phyloP scores from a whole-genome alignment of 2,329 filamentous ascomycete species.

The Phaeophleospora eucalypticola region DNA sequence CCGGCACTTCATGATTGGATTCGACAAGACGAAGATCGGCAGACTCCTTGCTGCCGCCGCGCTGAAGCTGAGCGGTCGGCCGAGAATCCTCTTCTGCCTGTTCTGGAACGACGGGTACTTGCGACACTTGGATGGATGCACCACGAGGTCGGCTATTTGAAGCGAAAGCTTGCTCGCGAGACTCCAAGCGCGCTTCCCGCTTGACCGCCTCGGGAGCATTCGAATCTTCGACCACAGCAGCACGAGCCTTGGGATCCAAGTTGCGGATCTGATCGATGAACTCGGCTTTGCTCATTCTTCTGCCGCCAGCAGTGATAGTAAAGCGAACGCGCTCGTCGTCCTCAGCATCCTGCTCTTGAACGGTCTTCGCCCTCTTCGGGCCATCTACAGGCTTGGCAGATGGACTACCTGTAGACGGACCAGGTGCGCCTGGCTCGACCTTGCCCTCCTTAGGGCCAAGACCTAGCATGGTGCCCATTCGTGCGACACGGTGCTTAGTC shows the following conservation, averaged over 20 bases:
- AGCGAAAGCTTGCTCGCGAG: slow-evolving; percentile 30
- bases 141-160: slow-evolving; percentile 1
- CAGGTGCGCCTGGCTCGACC: slow-evolving; percentile 22
- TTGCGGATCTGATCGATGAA: slow-evolving; percentile 71
- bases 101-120: slow-evolving; percentile 24
- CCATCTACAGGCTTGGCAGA: slow-evolving; percentile 15
- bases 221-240: slow-evolving; percentile 45
- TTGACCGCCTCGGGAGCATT: slow-evolving; percentile 47
- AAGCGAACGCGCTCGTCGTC: slow-evolving; percentile 73
- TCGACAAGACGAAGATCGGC: slow-evolving; percentile 43
- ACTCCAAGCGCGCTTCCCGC: slow-evolving; percentile 42
- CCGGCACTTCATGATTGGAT: slow-evolving; percentile 45
- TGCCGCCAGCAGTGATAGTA: slow-evolving; percentile 68
- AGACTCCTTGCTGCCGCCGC: slow-evolving; percentile 40
- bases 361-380: slow-evolving; percentile 1
- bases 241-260: slow-evolving; percentile 63
- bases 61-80: slow-evolving; percentile 23
- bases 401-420: slow-evolving; percentile 8
- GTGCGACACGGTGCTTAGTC: slow-evolving; percentile 44
- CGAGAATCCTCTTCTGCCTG: slow-evolving; percentile 16
- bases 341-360: slow-evolving; percentile 40
- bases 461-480: slow-evolving; percentile 54
- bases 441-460: slow-evolving; percentile 30
- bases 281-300: slow-evolving; percentile 73
- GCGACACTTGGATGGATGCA: slow-evolving; percentile 5